phyloP scores from a whole-genome alignment of 441 rosid genomes.

The Jatropha multifida region DNA sequence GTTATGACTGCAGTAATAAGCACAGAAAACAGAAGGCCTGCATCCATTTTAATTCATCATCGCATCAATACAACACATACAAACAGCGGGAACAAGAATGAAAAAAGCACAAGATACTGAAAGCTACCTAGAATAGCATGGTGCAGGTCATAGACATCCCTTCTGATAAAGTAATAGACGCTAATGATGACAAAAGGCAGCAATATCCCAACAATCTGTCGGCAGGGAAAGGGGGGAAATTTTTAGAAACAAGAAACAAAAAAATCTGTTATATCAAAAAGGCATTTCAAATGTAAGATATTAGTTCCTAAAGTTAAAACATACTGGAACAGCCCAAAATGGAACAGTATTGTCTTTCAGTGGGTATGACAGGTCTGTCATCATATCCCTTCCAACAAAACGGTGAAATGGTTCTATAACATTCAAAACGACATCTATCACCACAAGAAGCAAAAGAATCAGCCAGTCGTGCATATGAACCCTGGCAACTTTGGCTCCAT shows the following conservation, averaged over 20 bases:
- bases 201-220: conserved; percentile 63
- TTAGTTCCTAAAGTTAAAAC: conserved; percentile 18
- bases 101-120: conserved; percentile 8
- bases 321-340: conserved; percentile 86
- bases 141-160: conserved; percentile 81
- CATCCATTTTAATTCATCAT: conserved; percentile 8
- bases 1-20: conserved; percentile 83
- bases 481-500: conserved; percentile 67
- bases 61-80: neutral
- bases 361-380: conserved; percentile 77
- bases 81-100: conserved; percentile 15
- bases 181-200: conserved; percentile 56
- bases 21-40: conserved; percentile 77
- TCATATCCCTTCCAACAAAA: conserved; percentile 76
- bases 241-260: neutral
- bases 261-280: neutral
- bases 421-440: conserved; percentile 52
- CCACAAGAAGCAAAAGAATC: conserved; percentile 63
- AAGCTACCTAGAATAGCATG: conserved; percentile 72
- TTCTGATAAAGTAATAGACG: conserved; percentile 60
- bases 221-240: neutral
- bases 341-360: conserved; percentile 74
- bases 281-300: neutral
- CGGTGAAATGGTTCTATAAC: conserved; percentile 85
- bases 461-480: conserved; percentile 84